phyloP scores from a whole-genome alignment of 805 yeast species.

The Torulaspora franciscae region DNA sequence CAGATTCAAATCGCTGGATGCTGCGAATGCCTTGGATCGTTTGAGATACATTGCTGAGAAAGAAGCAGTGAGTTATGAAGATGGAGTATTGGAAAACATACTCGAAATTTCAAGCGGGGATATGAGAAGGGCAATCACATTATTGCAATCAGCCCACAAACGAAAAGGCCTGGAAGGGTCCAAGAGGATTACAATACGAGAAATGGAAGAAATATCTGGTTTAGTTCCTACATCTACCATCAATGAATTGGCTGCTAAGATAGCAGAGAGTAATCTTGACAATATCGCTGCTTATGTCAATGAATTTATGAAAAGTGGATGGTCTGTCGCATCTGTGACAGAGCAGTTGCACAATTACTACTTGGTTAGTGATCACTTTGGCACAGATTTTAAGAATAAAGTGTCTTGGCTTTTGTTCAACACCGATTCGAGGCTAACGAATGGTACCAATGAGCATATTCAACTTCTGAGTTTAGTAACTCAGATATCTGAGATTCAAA shows the following conservation, averaged over 20 bases:
- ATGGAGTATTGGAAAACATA: slow-evolving; percentile 56
- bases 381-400: slow-evolving; percentile 54
- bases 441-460: slow-evolving; percentile 86
- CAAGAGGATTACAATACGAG: slow-evolving; percentile 39
- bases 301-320: slow-evolving; percentile 58
- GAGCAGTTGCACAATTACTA: slow-evolving; percentile 67
- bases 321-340: slow-evolving; percentile 70
- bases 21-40: slow-evolving; percentile 63
- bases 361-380: slow-evolving; percentile 48
- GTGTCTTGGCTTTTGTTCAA: slow-evolving; percentile 65
- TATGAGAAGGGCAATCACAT: slow-evolving; percentile 86
- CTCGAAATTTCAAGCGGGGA: slow-evolving; percentile 81
- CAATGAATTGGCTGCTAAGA: slow-evolving; percentile 38
- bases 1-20: slow-evolving; percentile 75
- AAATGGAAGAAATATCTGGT: slow-evolving; percentile 72
- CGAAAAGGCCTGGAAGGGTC: slow-evolving; percentile 39
- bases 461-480: slow-evolving; percentile 65
- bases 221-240: slow-evolving; percentile 53
- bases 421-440: slow-evolving; percentile 66
- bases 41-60: slow-evolving; percentile 55
- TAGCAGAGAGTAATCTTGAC: slow-evolving; percentile 33
- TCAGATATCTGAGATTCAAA: slow-evolving; percentile 41
- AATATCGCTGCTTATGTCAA: slow-evolving; percentile 43
- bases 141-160: slow-evolving; percentile 77
- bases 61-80: slow-evolving; percentile 40